Base-by-base conservation (phyloP, 805 yeast genomes). In the Yarrowia keelungensis region DNA sequence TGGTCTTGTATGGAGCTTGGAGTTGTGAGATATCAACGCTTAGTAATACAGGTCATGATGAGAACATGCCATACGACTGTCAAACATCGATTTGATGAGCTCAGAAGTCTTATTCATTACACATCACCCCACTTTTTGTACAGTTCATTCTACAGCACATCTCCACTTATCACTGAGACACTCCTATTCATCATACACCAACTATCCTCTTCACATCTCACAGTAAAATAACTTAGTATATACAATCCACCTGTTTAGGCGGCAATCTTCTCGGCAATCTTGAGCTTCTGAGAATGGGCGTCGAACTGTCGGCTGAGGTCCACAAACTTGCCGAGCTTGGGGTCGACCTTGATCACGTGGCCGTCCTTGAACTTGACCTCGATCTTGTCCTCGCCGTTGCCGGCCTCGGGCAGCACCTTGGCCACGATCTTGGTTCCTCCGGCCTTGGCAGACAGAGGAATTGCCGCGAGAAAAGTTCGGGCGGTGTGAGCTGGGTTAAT, bases 241-340 rank as follows among this genome's bases (percentile, higher is more conserved):
- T 59, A 59, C 65, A 59, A 45, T 45, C 19, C 16, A 47, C 49
- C 35, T 26, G 14, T 15, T 56, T 3, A 12, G 5, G 16, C 65
- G 38, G 32, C 65, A 45, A 59, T 59, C 51, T 59, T 59, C 71
- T 90, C 94, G 73, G 89, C 82, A 72, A 90, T 82, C 67, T 86
- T 85, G 73, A 91, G 78, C 74, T 85, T 84, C 79, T 94, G 85
- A 1, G 96, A 90, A 75, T 91, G 95, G 69, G 88, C 81, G 75
- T 91, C 92, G 71, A 91, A 85, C 71, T 81, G 77, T 50, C 85
- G 86, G 10, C 84, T 79, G 69, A 90, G 77, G 71, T 90, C 96
- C 36, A 78, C 81, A 71, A 89, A 83, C 5, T 79, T 79, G 75
- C 84, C 76, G 11, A 74, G 74, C 2, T 82, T 76, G 15, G 96